Base-by-base conservation (phyloP, 148 eudicot genomes). In the Hydrangea macrophylla region DNA sequence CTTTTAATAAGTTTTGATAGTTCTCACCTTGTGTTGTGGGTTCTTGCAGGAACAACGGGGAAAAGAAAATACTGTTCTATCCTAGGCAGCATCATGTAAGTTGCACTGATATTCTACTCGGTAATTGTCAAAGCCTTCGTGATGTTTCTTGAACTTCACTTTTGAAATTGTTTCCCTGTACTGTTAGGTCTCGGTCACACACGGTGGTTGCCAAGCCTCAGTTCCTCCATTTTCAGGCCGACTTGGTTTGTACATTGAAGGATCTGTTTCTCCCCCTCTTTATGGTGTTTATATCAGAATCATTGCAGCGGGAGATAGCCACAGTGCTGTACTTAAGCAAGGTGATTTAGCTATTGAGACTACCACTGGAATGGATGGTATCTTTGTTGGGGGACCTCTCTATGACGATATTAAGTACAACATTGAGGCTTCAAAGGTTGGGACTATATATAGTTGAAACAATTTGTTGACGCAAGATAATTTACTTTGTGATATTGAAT, bases 351-450 rank as follows among this genome's bases (percentile, higher is more conserved):
- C 89, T 30, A 65, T 85, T 78, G 93, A 82, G 76, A 85, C 96
- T 24, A 84, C 78, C 67, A 88, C 99, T 32, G 83, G 76, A 42
- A 26, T 72, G 72, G 96, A 88, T 80, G 99, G 99, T 71, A 60
- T 59, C 37, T 94, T 80, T 64, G 64, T 87, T 66, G 96, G 82
- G 18, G 99, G 99, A 35, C 97, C 99, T 55, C 84, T 94, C 60
- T 94, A 88, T 79, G 96, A 94, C 67, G 99, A 94, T 69, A 88
- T 91, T 74, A 70, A 64, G 75, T 94, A 94, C 83, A 77, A 65
- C n/a, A 39, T 84, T 64, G 91, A 88, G 71, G 99, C 97, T 62
- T 90, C 96, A 77, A 90, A 90, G 98, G 98, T 94, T 55, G 57
- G 76, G 45, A 44, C 37, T 57, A 67, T 68, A 48, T 50, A 25